These are phyloP conservation scores for Magnusiomyces suaveolens DNA, from an alignment of 1,139 yeast species.

Conservation along the genomic window DNA sequence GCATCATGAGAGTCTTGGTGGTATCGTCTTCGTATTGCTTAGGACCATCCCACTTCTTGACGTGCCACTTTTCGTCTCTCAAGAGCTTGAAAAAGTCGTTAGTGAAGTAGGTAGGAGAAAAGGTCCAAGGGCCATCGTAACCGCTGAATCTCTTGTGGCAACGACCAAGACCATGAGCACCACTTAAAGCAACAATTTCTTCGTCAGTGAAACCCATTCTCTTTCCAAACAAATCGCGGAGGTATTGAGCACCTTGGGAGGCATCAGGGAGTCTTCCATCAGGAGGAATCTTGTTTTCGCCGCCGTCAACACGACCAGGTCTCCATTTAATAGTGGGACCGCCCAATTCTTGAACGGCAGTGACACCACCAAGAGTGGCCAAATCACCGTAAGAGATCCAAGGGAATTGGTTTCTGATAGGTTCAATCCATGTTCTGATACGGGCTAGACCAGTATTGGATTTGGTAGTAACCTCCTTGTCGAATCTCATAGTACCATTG, in stretches of 20 bases:
- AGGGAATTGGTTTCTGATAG: slow-evolving; percentile 52
- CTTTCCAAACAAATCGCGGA: slow-evolving; percentile 48
- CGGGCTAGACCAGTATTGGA: slow-evolving; percentile 66
- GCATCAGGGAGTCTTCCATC: slow-evolving; percentile 81
- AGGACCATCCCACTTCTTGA: slow-evolving; percentile 66
- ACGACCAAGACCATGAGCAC: slow-evolving; percentile 79
- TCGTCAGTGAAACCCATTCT: slow-evolving; percentile 74
- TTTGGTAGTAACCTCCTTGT: slow-evolving; percentile 56
- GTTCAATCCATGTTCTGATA: slow-evolving; percentile 56
- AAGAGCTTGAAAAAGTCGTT: slow-evolving; percentile 52
- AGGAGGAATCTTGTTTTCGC: slow-evolving; percentile 43
- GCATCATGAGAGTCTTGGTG: slow-evolving; percentile 76
- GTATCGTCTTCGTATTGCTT: slow-evolving; percentile 67
- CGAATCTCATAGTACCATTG: slow-evolving; percentile 73
- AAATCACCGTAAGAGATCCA: slow-evolving; percentile 83
- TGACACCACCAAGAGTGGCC: slow-evolving; percentile 81
- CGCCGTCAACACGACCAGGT: slow-evolving; percentile 60
- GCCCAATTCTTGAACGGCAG: slow-evolving; percentile 72
- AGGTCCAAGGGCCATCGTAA: slow-evolving; percentile 93
- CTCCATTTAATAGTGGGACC: slow-evolving; percentile 88
- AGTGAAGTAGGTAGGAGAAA: slow-evolving; percentile 65
- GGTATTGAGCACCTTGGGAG: slow-evolving; percentile 55
- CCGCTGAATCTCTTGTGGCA: slow-evolving; percentile 58
- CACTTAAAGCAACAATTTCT: slow-evolving; percentile 78
- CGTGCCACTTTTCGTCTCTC: slow-evolving; percentile 62